A percentile compares a stretch with the other conserved stretches of the same genome.
Conservation (phyloP, 139 green algal genomes). For the Picochlorum sp. region DNA sequence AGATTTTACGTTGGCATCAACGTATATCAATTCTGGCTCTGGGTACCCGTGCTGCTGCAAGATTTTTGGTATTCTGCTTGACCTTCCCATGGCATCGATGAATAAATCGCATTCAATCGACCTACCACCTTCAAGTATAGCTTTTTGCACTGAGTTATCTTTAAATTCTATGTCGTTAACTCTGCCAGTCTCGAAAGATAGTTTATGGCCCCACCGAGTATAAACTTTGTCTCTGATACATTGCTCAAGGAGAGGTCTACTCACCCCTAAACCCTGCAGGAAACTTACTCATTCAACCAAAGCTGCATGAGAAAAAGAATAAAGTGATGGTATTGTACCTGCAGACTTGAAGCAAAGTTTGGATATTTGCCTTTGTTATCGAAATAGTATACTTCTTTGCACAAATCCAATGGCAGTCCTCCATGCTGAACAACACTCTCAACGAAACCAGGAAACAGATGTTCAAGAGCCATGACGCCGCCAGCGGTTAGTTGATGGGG, state of each 20-base stretch:
- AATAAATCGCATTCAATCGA: not conserved
- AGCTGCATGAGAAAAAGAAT: no score
- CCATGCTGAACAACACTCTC: not conserved
- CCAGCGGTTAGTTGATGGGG: slow-evolving; percentile 11
- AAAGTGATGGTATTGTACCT: not conserved
- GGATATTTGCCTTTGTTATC: not conserved
- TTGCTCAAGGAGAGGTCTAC: slow-evolving; percentile 3
- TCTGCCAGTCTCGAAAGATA: not conserved
- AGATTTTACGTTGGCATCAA: slow-evolving; percentile 2
- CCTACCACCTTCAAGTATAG: not conserved
- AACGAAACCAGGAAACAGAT: slow-evolving; percentile 11
- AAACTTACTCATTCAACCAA: no score
- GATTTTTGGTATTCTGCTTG: not conserved
- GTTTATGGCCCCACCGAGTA: not conserved
- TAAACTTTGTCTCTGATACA: not conserved
- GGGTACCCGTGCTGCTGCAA: not conserved
- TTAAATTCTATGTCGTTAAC: not conserved
- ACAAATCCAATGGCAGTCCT: not conserved
- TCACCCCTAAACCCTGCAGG: slow-evolving; percentile 6
- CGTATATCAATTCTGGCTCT: not conserved
- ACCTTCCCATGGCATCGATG: not conserved
- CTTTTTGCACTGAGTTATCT: not conserved
- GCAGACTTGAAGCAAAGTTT: not conserved
- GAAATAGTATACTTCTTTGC: slow-evolving; percentile 4
- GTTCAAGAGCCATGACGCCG: slow-evolving; percentile 6